These are phyloP conservation scores for Phycomyces nitens DNA, from an alignment of 192 early-diverging fungal genomes.

Conservation along the genomic window DNA sequence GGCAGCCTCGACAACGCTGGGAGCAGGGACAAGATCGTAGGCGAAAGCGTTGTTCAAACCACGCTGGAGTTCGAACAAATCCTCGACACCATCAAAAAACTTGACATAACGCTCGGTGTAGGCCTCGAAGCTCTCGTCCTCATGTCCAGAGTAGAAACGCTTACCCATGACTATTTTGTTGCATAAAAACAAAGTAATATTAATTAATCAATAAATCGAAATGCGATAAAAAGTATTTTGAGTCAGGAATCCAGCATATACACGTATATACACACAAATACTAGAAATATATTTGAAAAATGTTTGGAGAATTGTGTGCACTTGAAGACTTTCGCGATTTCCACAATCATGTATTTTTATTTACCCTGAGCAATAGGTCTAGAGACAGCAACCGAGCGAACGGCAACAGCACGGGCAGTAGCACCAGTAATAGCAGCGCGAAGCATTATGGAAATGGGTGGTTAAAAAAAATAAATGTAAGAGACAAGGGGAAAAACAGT, in stretches of 20 bases:
- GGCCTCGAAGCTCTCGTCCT: conserved; percentile 73
- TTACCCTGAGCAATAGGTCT: conserved; percentile 20
- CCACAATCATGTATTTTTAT: not conserved
- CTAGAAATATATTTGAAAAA: too few species aligned
- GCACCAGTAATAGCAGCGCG: conserved; percentile 34
- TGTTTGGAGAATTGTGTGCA: too few species aligned
- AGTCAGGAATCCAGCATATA: too few species aligned
- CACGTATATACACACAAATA: too few species aligned
- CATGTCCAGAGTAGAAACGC: conserved; percentile 66
- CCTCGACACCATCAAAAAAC: conserved; percentile 83
- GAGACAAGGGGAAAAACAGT: conserved; percentile 8
- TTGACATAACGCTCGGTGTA: conserved; percentile 75
- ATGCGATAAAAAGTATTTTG: too few species aligned
- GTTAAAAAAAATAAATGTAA: conserved; percentile 15
- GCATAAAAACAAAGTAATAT: conserved; percentile 2
- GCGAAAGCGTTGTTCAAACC: conserved; percentile 97
- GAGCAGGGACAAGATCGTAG: conserved; percentile 91
- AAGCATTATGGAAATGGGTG: conserved; percentile 28
- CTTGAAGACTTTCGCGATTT: not conserved
- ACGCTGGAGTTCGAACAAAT: conserved; percentile 96
- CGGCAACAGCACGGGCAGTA: conserved; percentile 28
- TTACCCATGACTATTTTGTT: conserved; percentile 33
- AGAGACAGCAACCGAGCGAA: conserved; percentile 21
- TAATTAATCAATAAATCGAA: not conserved
- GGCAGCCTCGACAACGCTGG: conserved; percentile 84